These are phyloP conservation scores for Globisporangium mamillatum DNA, from an alignment of 352 stramenopile genomes.

Conservation along the genomic window DNA sequence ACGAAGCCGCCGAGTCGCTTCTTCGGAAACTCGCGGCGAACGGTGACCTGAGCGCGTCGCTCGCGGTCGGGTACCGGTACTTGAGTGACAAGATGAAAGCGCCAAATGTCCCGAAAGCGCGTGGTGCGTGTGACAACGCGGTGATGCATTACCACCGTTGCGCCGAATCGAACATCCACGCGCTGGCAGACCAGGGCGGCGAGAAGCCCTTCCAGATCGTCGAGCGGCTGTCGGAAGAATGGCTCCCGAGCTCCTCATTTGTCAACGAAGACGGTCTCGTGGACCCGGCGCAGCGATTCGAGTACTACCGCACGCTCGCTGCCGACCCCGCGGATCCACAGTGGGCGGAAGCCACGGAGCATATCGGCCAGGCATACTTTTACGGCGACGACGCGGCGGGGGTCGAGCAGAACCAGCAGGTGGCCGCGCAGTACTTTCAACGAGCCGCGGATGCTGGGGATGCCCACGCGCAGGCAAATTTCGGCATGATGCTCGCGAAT, in stretches of 20 bases:
- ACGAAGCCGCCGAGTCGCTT: constrained; percentile 29
- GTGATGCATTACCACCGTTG: constrained; percentile 48
- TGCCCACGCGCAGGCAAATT: constrained; percentile 62
- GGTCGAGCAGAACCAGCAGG: constrained; percentile 41
- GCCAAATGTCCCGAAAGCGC: not conserved
- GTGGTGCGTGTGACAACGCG: constrained; percentile 34
- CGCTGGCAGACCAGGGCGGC: constrained; percentile 46
- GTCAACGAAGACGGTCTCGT: constrained; percentile 31
- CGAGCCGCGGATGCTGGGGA: constrained; percentile 66
- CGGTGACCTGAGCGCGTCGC: constrained; percentile 51
- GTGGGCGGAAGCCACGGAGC: constrained; percentile 54
- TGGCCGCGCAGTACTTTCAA: constrained; percentile 60
- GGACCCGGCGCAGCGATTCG: constrained; percentile 48
- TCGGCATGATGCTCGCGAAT: constrained; percentile 67
- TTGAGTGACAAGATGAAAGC: constrained; percentile 33
- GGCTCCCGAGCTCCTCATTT: constrained; percentile 21
- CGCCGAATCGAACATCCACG: constrained; percentile 54
- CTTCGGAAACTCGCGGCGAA: constrained; percentile 29
- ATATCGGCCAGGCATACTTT: constrained; percentile 69
- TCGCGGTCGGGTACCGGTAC: constrained; percentile 56
- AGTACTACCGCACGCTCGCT: constrained; percentile 63
- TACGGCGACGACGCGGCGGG: constrained; percentile 64
- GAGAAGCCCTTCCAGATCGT: constrained; percentile 37
- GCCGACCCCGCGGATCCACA: constrained; percentile 59
- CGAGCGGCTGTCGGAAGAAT: constrained; percentile 49